Evolutionary conservation across 2,329 filamentous ascomycete species (phyloP), one percentile per base, ranked within the genome.

Genomic region (Venturia asperata): DNA sequence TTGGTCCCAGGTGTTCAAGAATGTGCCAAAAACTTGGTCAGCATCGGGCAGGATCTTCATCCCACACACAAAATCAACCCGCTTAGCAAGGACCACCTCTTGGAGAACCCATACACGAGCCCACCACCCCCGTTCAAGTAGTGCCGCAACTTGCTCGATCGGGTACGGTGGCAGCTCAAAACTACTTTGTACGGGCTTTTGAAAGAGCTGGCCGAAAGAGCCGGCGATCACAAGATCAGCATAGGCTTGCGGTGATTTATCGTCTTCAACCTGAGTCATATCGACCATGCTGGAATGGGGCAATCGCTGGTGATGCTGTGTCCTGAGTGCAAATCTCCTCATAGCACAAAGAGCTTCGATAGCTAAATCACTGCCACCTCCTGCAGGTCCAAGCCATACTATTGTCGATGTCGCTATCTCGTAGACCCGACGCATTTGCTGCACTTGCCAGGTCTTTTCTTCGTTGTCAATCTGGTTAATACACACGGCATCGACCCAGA

Each of bases 401-500:
- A 56, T 37, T 55, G 49, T 37, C 19, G 30, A 37, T 1, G 5
- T 21, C 9, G 62, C 62, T 34, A 21, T 27, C n/a, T 55, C 30
- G 41, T 64, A 64, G 3, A 64, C 49, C 5, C 34, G n/a, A 27
- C 24, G 30, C 62, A 64, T 64, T n/a, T 56, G 43, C 27, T 64
- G 27, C 7, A 64, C 62, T 60, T 64, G 62, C 43, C 41, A 39
- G 21, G 45, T 39, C 21, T 58, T 55, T 45, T 64, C 62, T 39
- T 55, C 62, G 34, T 64, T 58, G 47, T 64, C 62, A 3, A 42
- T 21, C 19, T 64, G 62, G 47, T 64, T 64, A 27, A 64, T 64
- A 49, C 45, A 56, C 10, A 64, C 21, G 5, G 43, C 49, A 41
- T 64, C 62, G 37, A 58, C 49, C 62, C 62, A 64, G 47, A 64